Evolutionary conservation across 1,284 basidiomycete genomes (phyloP).

Genomic region (Trichosporon coremiiforme): DNA sequence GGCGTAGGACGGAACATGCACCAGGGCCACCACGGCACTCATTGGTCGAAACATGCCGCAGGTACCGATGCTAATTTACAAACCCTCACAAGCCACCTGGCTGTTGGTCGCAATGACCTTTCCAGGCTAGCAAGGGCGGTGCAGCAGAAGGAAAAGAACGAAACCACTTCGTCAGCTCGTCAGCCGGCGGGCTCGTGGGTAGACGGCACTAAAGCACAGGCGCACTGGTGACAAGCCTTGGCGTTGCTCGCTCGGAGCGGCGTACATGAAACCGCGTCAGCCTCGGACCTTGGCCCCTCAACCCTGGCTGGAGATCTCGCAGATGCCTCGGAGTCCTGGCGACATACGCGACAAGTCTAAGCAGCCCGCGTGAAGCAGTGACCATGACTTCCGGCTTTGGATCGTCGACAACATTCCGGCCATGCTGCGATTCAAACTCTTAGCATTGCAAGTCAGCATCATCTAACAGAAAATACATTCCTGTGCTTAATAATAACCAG

Average conservation of each 20-base stretch:
- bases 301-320: not conserved
- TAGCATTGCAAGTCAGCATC: not conserved
- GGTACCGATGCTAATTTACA: not conserved
- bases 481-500: conserved; percentile 4
- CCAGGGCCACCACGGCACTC: not conserved
- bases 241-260: conserved; percentile 10
- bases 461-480: not conserved
- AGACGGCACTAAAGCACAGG: not conserved
- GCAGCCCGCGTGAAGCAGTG: not conserved
- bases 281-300: not conserved
- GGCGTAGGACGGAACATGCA: not conserved
- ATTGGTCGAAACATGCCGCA: not conserved
- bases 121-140: not conserved
- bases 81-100: not conserved
- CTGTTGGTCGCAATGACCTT: not conserved
- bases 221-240: not conserved
- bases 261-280: conserved; percentile 9
- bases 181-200: not conserved
- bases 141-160: not conserved
- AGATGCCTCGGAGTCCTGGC: not conserved
- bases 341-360: not conserved
- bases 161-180: not conserved
- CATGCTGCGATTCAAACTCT: not conserved
- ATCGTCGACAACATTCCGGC: not conserved
- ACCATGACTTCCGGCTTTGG: not conserved